Conservation (phyloP, 1,284 basidiomycete genomes). For the Tremellales sp. region DNA sequence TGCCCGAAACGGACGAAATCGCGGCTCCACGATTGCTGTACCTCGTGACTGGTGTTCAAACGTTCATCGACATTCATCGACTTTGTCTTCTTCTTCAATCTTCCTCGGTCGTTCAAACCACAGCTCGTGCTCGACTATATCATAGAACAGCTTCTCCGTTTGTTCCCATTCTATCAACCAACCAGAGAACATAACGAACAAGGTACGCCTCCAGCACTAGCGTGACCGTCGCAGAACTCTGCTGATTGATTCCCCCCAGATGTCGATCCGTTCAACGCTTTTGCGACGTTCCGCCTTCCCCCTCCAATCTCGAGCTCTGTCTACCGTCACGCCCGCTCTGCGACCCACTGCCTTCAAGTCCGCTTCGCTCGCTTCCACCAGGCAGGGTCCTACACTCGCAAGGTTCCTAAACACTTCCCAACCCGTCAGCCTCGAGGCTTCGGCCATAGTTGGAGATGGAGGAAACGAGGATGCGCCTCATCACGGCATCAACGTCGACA, state of each 20-base stretch:
- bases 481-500: conserved; percentile 42
- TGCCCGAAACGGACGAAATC: too few species aligned
- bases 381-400: conserved; percentile 1
- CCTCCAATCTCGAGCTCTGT: conserved; percentile 3
- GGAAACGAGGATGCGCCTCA: conserved; percentile 38
- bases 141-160: too few species aligned
- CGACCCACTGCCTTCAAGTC: conserved; percentile 3
- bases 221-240: too few species aligned
- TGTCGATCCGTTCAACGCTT: conserved; percentile 24
- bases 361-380: neutral
- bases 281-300: conserved; percentile 11
- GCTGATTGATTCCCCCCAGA: conserved; percentile 6
- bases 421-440: conserved; percentile 14
- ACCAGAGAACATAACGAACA: too few species aligned
- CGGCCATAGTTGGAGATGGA: conserved; percentile 26
- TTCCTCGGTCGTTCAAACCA: too few species aligned
- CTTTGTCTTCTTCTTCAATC: too few species aligned
- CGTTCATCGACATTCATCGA: too few species aligned
- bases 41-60: too few species aligned
- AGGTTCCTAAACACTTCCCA: conserved; percentile 11
- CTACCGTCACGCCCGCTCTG: conserved; percentile 6
- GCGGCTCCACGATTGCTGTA: too few species aligned
- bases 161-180: too few species aligned
- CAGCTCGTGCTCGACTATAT: too few species aligned
- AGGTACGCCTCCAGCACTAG: too few species aligned